Base-by-base conservation (phyloP, 1,284 basidiomycete genomes). In the Ceratobasidium theobromae region DNA sequence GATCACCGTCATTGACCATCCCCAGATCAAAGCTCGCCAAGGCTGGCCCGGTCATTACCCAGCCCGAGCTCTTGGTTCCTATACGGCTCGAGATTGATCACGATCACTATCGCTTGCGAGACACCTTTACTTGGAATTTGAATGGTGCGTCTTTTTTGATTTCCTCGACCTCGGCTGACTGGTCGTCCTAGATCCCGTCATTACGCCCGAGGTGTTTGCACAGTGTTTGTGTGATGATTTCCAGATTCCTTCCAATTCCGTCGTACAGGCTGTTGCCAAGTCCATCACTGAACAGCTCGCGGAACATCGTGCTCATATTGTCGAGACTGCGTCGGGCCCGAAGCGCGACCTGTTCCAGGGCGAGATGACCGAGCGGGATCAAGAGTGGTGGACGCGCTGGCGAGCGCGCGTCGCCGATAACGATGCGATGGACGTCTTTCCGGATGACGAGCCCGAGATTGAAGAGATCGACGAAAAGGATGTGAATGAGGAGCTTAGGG, bases 91-190 rank as follows among this genome's bases (percentile, higher is more conserved):
- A 99, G 76, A 87, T 98, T 72, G 97, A 99, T 72, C 88, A 96
- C 64, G 83, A 84, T 55, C 90, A 93, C 74, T 89, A 91, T 75
- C 92, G 90, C 76, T 86, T 98, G 81, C 86, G 94, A 40, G 96
- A 99, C 75, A 95, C 96, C 0, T 98, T 99, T 76, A 86, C 96
- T 35, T 99, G 96, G 96, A 98, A 99, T 74, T 79, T 95, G 58
- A 88, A 91, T 72, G 93, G 93, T 94, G 68, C 58, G 84, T 77
- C 12, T 1, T 8, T 1, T 16, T 35, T 53, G 21, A 38, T 14
- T 53, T 27, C 66, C 35, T 43, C 33, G 35, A 49, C 54, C 32
- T 38, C 67, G 67, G 65, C 51, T 51, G 57, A 33, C 68, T 21
- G 64, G 28, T 70, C n/a, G 6, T 33, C 18, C 53, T 74, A 92